Evolutionary conservation across 352 stramenopile genomes (phyloP).

Genomic region (Elongisporangium prolatum): DNA sequence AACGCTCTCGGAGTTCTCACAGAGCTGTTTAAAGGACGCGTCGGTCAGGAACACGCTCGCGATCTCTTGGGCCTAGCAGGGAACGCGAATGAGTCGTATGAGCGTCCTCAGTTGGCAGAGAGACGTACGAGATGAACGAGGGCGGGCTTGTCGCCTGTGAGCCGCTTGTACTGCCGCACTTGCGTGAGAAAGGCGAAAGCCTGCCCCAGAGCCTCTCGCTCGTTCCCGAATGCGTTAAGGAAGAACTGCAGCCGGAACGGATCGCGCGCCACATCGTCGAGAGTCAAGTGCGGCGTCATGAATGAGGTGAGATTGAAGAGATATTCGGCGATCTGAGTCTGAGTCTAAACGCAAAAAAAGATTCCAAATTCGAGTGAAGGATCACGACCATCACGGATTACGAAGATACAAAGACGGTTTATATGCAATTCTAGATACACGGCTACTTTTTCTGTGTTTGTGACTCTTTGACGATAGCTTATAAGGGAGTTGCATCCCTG

Average conservation of each 20-base stretch:
- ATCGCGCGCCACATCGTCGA: conserved; percentile 56
- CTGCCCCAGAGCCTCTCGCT: conserved; percentile 49
- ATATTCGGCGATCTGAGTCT: not conserved
- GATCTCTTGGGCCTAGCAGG: conserved; percentile 40
- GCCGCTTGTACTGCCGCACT: conserved; percentile 52
- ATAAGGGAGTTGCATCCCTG: too few species aligned
- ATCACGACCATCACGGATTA: too few species aligned
- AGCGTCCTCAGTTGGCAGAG: not conserved
- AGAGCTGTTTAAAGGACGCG: conserved; percentile 22
- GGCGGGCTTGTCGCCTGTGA: conserved; percentile 33
- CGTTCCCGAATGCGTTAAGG: conserved; percentile 44
- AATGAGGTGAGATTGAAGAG: not conserved
- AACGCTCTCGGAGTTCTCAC: conserved; percentile 1
- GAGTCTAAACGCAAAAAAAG: not conserved
- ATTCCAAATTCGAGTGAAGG: too few species aligned
- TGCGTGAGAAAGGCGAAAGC: conserved; percentile 53
- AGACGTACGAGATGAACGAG: conserved; percentile 37
- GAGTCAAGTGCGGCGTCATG: conserved; percentile 21
- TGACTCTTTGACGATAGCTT: too few species aligned
- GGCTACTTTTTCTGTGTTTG: too few species aligned
- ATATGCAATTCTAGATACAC: too few species aligned
- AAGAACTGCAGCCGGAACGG: conserved; percentile 55
- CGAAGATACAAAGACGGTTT: too few species aligned
- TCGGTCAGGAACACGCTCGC: conserved; percentile 30
- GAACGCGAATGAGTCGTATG: not conserved